Percentiles rank a stretch among this genome's conserved stretches.
These are phyloP conservation scores for Ajuga reptans DNA, from an alignment of 305 asterid genomes.

Conservation along the genomic window DNA sequence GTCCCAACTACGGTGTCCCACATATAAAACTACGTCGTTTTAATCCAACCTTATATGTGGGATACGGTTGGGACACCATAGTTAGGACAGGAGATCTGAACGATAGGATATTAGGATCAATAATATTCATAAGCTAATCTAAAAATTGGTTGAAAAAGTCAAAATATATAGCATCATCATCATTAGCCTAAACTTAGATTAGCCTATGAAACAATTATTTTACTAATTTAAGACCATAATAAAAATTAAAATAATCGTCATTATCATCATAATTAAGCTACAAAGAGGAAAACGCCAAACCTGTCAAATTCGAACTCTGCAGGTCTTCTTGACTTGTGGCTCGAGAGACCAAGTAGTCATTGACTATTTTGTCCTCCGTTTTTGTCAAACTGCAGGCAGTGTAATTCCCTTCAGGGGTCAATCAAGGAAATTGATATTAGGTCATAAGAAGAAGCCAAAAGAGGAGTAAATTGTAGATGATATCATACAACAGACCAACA, in stretches of 20 bases:
- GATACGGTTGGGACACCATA: too few species aligned
- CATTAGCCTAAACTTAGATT: constrained; percentile 10
- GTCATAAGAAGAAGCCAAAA: constrained; percentile 10
- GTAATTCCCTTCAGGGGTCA: constrained; percentile 16
- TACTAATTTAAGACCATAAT: not conserved
- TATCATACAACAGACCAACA: constrained; percentile 2
- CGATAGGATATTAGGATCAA: too few species aligned
- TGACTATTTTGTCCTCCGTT: not conserved
- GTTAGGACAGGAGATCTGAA: too few species aligned
- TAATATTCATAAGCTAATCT: not conserved
- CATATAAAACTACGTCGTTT: too few species aligned
- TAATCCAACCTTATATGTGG: too few species aligned
- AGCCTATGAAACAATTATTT: constrained; percentile 4
- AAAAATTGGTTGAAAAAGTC: constrained; percentile 12
- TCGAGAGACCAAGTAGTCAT: constrained; percentile 3
- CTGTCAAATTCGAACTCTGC: constrained; percentile 18
- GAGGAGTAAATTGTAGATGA: not conserved
- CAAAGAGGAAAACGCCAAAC: constrained; percentile 21
- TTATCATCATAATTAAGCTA: constrained; percentile 7
- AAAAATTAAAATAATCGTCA: not conserved
- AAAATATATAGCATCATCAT: not conserved
- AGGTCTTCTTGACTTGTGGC: constrained; percentile 13
- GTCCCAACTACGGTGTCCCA: too few species aligned
- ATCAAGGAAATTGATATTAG: not conserved
- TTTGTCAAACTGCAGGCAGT: constrained; percentile 19